phyloP scores from a whole-genome alignment of 1,139 yeast species.

The Candida mesenterica region DNA sequence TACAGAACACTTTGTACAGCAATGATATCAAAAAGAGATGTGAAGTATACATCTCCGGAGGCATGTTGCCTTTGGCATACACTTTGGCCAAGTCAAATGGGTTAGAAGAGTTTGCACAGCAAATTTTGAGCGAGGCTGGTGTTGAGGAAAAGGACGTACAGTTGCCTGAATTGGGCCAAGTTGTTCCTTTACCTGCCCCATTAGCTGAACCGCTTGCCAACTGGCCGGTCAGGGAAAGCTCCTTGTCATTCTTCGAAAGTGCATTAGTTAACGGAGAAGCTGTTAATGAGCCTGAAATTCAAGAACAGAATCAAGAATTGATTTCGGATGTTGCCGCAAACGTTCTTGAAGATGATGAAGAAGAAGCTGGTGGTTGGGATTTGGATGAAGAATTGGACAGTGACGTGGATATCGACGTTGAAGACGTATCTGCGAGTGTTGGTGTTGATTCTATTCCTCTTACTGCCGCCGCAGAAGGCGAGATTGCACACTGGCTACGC shows the following conservation, averaged over 20 bases:
- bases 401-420: slow-evolving; percentile 32
- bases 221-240: slow-evolving; percentile 83
- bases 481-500: slow-evolving; percentile 79
- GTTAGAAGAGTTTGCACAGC: slow-evolving; percentile 67
- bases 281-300: slow-evolving; percentile 18
- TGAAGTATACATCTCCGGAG: slow-evolving; percentile 70
- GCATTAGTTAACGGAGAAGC: slow-evolving; percentile 73
- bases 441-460: slow-evolving; percentile 30
- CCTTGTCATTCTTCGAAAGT: slow-evolving; percentile 78
- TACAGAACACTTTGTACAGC: slow-evolving; percentile 79
- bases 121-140: slow-evolving; percentile 68
- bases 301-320: slow-evolving; percentile 5
- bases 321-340: slow-evolving; percentile 15
- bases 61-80: slow-evolving; percentile 86
- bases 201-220: slow-evolving; percentile 46
- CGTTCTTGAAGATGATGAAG: slow-evolving; percentile 53
- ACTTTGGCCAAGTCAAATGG: slow-evolving; percentile 91
- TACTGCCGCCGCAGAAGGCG: slow-evolving; percentile 43
- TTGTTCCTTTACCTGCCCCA: slow-evolving; percentile 46
- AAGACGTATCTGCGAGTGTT: slow-evolving; percentile 29
- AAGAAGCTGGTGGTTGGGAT: slow-evolving; percentile 49
- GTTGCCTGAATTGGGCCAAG: slow-evolving; percentile 55
- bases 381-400: slow-evolving; percentile 51
- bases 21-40: slow-evolving; percentile 78
- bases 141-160: slow-evolving; percentile 64